A percentile compares a stretch with the other conserved stretches of the same genome.
Conservation (phyloP, 192 early-diverging fungal species). For the Coemansia sp. region DNA sequence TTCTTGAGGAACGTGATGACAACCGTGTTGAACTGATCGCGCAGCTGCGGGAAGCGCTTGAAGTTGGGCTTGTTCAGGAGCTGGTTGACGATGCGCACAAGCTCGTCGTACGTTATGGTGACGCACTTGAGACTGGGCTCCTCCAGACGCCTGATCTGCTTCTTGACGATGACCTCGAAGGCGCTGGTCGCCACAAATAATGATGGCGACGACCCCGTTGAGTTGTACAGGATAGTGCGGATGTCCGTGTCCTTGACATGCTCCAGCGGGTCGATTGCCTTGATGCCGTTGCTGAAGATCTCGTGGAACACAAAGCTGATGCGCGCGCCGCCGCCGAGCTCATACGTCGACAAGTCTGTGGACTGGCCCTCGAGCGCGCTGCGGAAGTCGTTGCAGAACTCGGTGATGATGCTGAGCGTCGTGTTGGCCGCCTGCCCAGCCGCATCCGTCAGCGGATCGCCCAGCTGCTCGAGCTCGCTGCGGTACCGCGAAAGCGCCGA, state of each 20-base stretch:
- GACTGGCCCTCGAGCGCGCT: slow-evolving; percentile 95
- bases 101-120: slow-evolving; percentile 95
- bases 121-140: slow-evolving; percentile 96
- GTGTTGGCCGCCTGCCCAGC: slow-evolving; percentile 77
- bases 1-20: slow-evolving; percentile 96
- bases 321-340: slow-evolving; percentile 97
- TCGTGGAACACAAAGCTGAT: slow-evolving; percentile 99
- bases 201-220: slow-evolving; percentile 93
- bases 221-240: slow-evolving; percentile 97
- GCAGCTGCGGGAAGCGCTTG: slow-evolving; percentile 93
- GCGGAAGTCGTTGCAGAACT: slow-evolving; percentile 97
- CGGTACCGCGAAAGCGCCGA: slow-evolving; percentile 81
- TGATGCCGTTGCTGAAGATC: slow-evolving; percentile 87
- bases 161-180: slow-evolving; percentile 97
- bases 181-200: slow-evolving; percentile 98
- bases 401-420: slow-evolving; percentile 96
- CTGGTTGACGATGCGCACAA: slow-evolving; percentile 91
- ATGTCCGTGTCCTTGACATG: slow-evolving; percentile 99
- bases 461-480: slow-evolving; percentile 82
- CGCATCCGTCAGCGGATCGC: slow-evolving; percentile 86
- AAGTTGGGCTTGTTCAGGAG: slow-evolving; percentile 91
- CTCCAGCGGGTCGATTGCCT: slow-evolving; percentile 96
- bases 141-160: slow-evolving; percentile 98
- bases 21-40: slow-evolving; percentile 89
- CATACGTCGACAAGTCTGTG: slow-evolving; percentile 89